Conservation (phyloP, 1,284 basidiomycete genomes). For the Pseudozyma thailandica region DNA sequence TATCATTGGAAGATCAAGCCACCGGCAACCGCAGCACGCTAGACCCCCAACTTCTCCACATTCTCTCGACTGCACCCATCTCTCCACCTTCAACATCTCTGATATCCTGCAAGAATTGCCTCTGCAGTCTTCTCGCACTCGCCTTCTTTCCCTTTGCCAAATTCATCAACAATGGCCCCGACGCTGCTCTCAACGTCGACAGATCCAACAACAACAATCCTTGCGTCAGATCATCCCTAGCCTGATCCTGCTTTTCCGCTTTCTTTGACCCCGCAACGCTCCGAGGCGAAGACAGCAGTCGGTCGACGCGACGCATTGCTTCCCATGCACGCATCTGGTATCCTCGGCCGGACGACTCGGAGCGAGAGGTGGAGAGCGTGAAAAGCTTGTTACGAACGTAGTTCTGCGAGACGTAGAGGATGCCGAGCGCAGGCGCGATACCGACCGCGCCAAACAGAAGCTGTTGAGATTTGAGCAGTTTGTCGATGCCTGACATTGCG, state of each 20-base stretch:
- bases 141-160: slow-evolving; percentile 43
- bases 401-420: slow-evolving; percentile 74
- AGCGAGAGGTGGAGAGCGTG: slow-evolving; percentile 70
- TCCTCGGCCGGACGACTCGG: slow-evolving; percentile 68
- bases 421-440: slow-evolving; percentile 85
- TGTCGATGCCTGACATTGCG: slow-evolving; percentile 86
- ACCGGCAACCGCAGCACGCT: slow-evolving; percentile 31
- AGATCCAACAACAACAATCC: slow-evolving; percentile 80
- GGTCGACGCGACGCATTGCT: slow-evolving; percentile 69
- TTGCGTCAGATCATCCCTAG: slow-evolving; percentile 70
- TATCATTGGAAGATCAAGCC: too few species aligned
- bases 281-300: slow-evolving; percentile 56
- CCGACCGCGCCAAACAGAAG: slow-evolving; percentile 97
- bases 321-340: slow-evolving; percentile 69
- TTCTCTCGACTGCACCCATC: slow-evolving; percentile 76
- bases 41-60: slow-evolving; percentile 84
- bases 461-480: slow-evolving; percentile 91
- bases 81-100: slow-evolving; percentile 78
- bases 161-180: slow-evolving; percentile 45
- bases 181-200: slow-evolving; percentile 74
- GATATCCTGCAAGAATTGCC: slow-evolving; percentile 86
- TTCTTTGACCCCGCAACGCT: too few species aligned
- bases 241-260: neutral
- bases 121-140: slow-evolving; percentile 71
- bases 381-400: slow-evolving; percentile 73